Conservation (phyloP, 1,284 basidiomycete genomes). For the Veloboletus limbatus region DNA sequence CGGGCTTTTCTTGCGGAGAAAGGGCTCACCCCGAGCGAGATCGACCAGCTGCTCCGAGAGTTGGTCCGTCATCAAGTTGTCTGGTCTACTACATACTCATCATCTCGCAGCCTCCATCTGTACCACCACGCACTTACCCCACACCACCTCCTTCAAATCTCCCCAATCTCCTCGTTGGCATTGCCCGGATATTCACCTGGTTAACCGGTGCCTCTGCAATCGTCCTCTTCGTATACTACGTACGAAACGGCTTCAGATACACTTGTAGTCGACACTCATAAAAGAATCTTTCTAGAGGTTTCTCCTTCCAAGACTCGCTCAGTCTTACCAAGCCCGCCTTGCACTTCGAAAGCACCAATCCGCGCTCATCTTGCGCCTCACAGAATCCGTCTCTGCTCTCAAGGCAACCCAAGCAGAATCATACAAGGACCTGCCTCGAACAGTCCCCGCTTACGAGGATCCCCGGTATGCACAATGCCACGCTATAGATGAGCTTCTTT, state of each 20-base stretch:
- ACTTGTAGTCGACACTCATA: constrained; percentile 8
- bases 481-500: constrained; percentile 47
- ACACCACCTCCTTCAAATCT: constrained; percentile 66
- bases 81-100: constrained; percentile 4
- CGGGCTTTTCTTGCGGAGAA: constrained; percentile 69
- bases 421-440: constrained; percentile 54
- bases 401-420: constrained; percentile 53
- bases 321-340: constrained; percentile 56
- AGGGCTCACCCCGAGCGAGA: constrained; percentile 60
- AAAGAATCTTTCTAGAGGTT: constrained; percentile 45
- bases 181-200: constrained; percentile 64
- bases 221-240: constrained; percentile 61
- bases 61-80: constrained; percentile 38
- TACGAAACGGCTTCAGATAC: constrained; percentile 32
- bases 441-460: constrained; percentile 48
- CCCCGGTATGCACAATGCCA: constrained; percentile 43
- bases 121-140: constrained; percentile 74
- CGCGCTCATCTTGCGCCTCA: constrained; percentile 50
- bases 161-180: constrained; percentile 59
- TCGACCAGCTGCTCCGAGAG: constrained; percentile 57
- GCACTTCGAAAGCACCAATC: constrained; percentile 59
- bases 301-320: constrained; percentile 61
- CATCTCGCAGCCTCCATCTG: constrained; percentile 43
- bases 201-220: constrained; percentile 59
- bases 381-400: constrained; percentile 48